A percentile compares a stretch with the other conserved stretches of the same genome.
These are phyloP conservation scores for Dryas integrifolia DNA, from an alignment of 331 rosid genomes.

Conservation along the genomic window DNA sequence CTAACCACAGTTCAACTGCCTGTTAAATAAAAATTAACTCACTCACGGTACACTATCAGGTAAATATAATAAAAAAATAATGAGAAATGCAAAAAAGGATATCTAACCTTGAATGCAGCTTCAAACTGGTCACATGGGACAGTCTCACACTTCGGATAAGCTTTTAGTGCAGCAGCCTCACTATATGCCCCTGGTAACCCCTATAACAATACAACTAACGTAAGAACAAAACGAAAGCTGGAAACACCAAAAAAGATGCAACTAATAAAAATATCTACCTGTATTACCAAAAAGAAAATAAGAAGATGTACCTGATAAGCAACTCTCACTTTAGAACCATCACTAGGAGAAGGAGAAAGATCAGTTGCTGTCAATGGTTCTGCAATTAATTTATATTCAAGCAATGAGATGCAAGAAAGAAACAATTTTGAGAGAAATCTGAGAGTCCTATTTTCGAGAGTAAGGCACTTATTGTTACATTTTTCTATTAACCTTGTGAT, in stretches of 20 bases:
- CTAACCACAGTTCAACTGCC: slow-evolving; percentile 96
- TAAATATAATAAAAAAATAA: background rate
- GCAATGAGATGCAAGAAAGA: slow-evolving; percentile 15
- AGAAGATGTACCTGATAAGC: slow-evolving; percentile 75
- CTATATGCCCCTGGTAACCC: slow-evolving; percentile 87
- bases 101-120: slow-evolving; percentile 75
- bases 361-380: slow-evolving; percentile 65
- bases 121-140: slow-evolving; percentile 88
- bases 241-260: slow-evolving; percentile 15
- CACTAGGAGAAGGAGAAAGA: slow-evolving; percentile 36
- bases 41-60: slow-evolving; percentile 20
- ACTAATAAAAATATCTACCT: background rate
- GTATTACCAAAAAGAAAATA: background rate
- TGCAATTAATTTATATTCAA: slow-evolving; percentile 38
- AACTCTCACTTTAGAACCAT: slow-evolving; percentile 72
- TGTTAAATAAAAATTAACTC: slow-evolving; percentile 27
- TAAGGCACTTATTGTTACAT: background rate
- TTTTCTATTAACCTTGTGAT: background rate
- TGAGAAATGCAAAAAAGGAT: background rate
- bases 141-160: slow-evolving; percentile 80
- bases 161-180: slow-evolving; percentile 84
- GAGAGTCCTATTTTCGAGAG: background rate
- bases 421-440: background rate
- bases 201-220: slow-evolving; percentile 37
- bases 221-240: slow-evolving; percentile 25